Percentiles rank a stretch among this genome's conserved stretches.
Evolutionary conservation across 768 basidiomycete genomes (phyloP).

Genomic region (Mrakia blollopis): DNA sequence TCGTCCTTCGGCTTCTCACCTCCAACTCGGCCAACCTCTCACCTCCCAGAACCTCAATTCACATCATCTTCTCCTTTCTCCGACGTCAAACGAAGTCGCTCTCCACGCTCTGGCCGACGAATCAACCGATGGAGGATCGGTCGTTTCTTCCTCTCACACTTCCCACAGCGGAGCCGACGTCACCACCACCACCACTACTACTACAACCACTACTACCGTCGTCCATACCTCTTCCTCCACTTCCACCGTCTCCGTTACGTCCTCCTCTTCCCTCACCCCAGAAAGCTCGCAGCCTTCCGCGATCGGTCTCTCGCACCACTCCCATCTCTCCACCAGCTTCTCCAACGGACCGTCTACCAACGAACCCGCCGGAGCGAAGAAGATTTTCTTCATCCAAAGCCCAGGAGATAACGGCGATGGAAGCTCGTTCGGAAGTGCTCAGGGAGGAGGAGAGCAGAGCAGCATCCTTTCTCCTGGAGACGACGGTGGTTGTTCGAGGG

Average conservation of each 20-base stretch:
- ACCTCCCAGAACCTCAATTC: conserved; percentile 6
- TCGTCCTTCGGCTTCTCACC: neutral
- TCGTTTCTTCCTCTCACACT: conserved; percentile 3
- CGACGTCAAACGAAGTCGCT: neutral
- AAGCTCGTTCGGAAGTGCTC: conserved; percentile 16
- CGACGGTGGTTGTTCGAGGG: neutral
- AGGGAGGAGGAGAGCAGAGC: neutral
- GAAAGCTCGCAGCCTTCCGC: neutral
- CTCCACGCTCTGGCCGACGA: neutral
- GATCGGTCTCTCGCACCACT: neutral
- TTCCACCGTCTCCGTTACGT: neutral
- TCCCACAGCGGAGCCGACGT: neutral
- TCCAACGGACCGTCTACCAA: neutral
- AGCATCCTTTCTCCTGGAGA: neutral
- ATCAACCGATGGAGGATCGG: neutral
- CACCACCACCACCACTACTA: conserved; percentile 5
- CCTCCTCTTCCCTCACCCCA: neutral
- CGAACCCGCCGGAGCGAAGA: neutral
- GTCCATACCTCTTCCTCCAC: neutral
- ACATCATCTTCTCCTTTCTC: neutral
- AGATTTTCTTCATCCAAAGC: conserved; percentile 25
- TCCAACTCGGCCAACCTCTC: neutral
- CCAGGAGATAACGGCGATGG: conserved; percentile 13
- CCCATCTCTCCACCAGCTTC: neutral
- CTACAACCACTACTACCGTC: neutral